Base-by-base conservation (phyloP, 352 stramenopile genomes). In the Globisporangium recalcitrans region DNA sequence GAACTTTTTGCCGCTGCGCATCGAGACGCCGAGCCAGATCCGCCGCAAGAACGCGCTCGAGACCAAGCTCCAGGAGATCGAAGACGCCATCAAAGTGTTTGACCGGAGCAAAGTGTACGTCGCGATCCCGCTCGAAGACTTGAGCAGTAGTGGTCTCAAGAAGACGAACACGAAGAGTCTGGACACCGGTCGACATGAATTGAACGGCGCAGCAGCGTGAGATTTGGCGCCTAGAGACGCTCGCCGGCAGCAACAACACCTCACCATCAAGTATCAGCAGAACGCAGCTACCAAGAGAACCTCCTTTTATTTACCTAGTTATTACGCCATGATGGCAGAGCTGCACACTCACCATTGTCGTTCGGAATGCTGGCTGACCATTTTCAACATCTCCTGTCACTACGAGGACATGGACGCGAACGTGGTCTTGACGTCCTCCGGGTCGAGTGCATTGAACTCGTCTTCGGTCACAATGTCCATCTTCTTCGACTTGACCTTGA, bases 401-500 rank as follows among this genome's bases (percentile, higher is more conserved):
- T 80, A 75, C 66, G 85, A 84, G 60, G 70, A 89, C 60, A 91
- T 74, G 52, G 75, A 80, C n/a, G 82, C 70, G 36, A 92, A 83
- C 46, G 90, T 88, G 1, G 36, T 55, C 46, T 88, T 76, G 13
- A 95, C 63, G 16, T 91, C 80, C 6, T 85, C 77, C 2, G 62
- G 26, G 49, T 84, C 72, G 16, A 93, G 69, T 13, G 69, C 57
- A 7, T 76, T 63, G 59, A 93, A 95, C 11, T 80, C 73, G 22
- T 69, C 75, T 67, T 91, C 76, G 52, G 71, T 82, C 58, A 98
- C 83, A 22, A 90, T 62, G 5, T 77, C 54, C 57, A 80, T 69
- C 59, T 91, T 94, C 61, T 94, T 96, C 49, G 97, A 74, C 70
- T 99, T 99, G 36, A 97, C 72, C 68, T 98, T 98, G 42, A 98